Percentiles rank a stretch among this genome's conserved stretches.
Conservation (phyloP, 495 filamentous ascomycete species). For the Jackrogersella multiformis region DNA sequence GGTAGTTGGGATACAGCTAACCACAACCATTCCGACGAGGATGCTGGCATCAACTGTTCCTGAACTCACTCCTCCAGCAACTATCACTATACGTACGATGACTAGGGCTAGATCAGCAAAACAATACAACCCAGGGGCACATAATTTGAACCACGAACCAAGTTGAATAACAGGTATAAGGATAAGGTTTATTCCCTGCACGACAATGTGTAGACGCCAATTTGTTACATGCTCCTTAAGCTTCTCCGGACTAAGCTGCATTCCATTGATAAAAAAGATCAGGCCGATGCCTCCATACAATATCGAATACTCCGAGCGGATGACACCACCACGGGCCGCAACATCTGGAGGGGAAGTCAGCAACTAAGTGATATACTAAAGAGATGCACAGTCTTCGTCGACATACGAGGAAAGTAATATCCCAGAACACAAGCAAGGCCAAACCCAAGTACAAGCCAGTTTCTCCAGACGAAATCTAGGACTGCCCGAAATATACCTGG, state of each 20-base stretch:
- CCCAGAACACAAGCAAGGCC: slow-evolving; percentile 60
- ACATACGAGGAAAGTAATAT: slow-evolving; percentile 60
- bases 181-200: slow-evolving; percentile 62
- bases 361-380: background rate
- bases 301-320: slow-evolving; percentile 63
- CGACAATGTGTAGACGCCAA: slow-evolving; percentile 62
- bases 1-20: slow-evolving; percentile 66
- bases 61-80: slow-evolving; percentile 50
- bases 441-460: slow-evolving; percentile 67
- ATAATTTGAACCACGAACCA: slow-evolving; percentile 25
- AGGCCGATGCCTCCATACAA: slow-evolving; percentile 63
- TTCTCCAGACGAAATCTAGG: slow-evolving; percentile 55
- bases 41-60: slow-evolving; percentile 59
- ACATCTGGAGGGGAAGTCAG: slow-evolving; percentile 47
- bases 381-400: background rate
- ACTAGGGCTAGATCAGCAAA: slow-evolving; percentile 47
- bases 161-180: slow-evolving; percentile 58
- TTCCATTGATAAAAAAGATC: slow-evolving; percentile 64
- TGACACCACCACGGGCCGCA: slow-evolving; percentile 62
- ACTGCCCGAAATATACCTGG: slow-evolving; percentile 27
- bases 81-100: slow-evolving; percentile 59
- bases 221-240: slow-evolving; percentile 59
- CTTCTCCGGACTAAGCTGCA: slow-evolving; percentile 63
- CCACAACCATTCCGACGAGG: slow-evolving; percentile 63
- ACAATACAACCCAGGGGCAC: background rate